Conservation (phyloP, 306 rosid species). For the Acmispon strigosus region DNA sequence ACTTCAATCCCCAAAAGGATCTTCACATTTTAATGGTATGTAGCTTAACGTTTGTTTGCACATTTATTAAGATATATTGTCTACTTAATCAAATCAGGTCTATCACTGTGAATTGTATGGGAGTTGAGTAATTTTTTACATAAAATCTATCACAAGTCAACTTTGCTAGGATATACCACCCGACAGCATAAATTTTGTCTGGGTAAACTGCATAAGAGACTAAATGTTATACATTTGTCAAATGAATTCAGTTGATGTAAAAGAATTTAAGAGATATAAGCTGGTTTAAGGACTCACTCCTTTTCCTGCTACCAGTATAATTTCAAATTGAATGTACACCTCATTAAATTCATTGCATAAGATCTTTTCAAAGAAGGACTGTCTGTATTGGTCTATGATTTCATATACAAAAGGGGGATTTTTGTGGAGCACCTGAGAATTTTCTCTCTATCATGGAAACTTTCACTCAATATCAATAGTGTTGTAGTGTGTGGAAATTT, state of each 20-base stretch:
- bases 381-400: neutral
- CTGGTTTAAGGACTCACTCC: neutral
- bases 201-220: neutral
- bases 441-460: neutral
- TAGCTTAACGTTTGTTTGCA: neutral
- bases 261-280: neutral
- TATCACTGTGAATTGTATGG: neutral
- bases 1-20: neutral
- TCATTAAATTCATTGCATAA: neutral
- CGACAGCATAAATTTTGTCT: neutral
- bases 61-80: neutral
- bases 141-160: neutral
- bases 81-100: neutral
- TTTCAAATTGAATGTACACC: neutral
- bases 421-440: neutral
- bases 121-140: neutral
- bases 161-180: neutral
- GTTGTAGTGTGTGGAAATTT: too few species aligned
- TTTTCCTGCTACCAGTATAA: slow-evolving; percentile 1
- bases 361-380: neutral
- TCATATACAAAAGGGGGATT: neutral
- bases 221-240: neutral
- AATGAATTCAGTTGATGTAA: neutral
- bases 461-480: too few species aligned
- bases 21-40: neutral